A percentile compares a stretch with the other conserved stretches of the same genome.
Conservation (phyloP, 2,329 filamentous ascomycete species). For the Gnomoniopsis sp. region DNA sequence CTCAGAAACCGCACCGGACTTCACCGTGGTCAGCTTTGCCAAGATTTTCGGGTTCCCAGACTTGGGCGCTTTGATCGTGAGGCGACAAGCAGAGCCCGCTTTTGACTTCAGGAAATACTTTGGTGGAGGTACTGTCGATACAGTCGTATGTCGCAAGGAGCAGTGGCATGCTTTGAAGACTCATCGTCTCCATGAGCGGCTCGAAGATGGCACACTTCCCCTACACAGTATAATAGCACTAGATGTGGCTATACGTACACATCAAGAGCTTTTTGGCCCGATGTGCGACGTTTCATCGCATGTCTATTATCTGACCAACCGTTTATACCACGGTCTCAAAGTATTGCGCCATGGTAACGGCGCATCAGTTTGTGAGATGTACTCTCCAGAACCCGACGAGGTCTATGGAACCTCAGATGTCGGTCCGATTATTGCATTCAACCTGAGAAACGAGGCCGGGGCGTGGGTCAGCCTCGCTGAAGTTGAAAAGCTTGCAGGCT, state of each 20-base stretch:
- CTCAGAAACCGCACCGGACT: conserved; percentile 66
- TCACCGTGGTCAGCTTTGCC: conserved; percentile 83
- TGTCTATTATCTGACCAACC: conserved; percentile 60
- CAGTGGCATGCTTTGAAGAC: conserved; percentile 80
- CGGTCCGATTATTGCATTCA: conserved; percentile 82
- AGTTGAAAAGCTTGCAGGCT: conserved; percentile 78
- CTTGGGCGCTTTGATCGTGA: conserved; percentile 78
- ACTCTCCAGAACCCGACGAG: conserved; percentile 37
- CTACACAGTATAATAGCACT: conserved; percentile 88
- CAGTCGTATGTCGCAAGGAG: conserved; percentile 74
- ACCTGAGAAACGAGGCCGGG: conserved; percentile 65
- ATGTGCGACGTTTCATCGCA: conserved; percentile 70
- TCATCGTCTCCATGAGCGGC: conserved; percentile 67
- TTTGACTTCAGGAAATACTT: conserved; percentile 76
- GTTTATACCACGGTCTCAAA: conserved; percentile 56
- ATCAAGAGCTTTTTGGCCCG: conserved; percentile 66
- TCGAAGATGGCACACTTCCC: conserved; percentile 90
- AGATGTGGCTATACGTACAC: conserved; percentile 67
- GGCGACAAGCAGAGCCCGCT: conserved; percentile 62
- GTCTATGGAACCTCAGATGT: conserved; percentile 35
- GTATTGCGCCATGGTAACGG: conserved; percentile 68
- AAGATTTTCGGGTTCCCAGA: conserved; percentile 99
- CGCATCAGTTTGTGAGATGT: conserved; percentile 61
- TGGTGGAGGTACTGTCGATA: conserved; percentile 90
- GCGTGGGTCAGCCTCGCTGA: conserved; percentile 79